Evolutionary conservation across 176 grass and related monocot genomes (phyloP).

Genomic region (Musa schizocarpa): DNA sequence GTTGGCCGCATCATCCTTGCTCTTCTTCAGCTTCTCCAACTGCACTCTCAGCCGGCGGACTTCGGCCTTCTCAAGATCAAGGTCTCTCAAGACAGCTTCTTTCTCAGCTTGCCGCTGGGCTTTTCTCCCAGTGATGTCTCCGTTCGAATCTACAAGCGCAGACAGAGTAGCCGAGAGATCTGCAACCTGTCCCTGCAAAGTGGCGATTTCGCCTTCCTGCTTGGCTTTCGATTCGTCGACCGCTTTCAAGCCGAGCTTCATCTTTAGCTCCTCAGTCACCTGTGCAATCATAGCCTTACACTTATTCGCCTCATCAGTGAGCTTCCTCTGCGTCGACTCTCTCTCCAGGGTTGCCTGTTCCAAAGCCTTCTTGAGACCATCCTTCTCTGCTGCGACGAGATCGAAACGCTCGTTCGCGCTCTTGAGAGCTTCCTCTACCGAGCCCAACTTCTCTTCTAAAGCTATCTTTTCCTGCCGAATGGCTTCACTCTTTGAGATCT

Average conservation of each 20-base stretch:
- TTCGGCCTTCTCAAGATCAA: constrained; percentile 21
- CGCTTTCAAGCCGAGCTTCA: constrained; percentile 23
- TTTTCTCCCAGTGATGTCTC: constrained; percentile 10
- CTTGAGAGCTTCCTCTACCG: background rate
- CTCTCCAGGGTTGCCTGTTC: constrained; percentile 10
- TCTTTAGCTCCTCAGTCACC: constrained; percentile 28
- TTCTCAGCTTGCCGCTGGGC: constrained; percentile 24
- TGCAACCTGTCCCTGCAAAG: constrained; percentile 23
- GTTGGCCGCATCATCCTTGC: background rate
- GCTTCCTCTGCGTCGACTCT: constrained; percentile 3
- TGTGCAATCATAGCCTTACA: constrained; percentile 7
- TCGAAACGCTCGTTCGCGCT: background rate
- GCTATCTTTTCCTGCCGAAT: background rate
- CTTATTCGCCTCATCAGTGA: too few species aligned
- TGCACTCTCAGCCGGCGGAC: constrained; percentile 12
- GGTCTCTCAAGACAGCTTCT: background rate
- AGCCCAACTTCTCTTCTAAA: background rate
- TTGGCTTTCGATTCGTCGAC: background rate
- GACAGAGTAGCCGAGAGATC: constrained; percentile 25
- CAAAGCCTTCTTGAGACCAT: background rate
- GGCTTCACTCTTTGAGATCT: background rate
- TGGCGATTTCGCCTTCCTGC: constrained; percentile 25
- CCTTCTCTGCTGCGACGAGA: background rate
- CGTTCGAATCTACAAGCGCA: constrained; percentile 21
- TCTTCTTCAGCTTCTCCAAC: background rate